Conservation (phyloP, 345 rosid genomes). For the Salix exigua region DNA sequence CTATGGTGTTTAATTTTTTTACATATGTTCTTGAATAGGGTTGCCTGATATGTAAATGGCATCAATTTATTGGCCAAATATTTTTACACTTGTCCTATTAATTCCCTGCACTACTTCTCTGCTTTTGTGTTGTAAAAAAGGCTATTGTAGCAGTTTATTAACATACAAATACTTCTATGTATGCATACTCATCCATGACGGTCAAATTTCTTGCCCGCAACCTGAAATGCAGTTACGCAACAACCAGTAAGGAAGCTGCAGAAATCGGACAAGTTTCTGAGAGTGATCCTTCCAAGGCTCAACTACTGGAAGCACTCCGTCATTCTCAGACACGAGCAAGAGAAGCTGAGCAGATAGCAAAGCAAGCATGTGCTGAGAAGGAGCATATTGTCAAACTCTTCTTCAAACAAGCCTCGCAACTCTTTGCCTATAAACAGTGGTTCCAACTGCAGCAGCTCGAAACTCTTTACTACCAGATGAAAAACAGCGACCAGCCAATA, state of each 20-base stretch:
- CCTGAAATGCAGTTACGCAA: slow-evolving; percentile 12
- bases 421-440: slow-evolving; percentile 93
- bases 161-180: not conserved
- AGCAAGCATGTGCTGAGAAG: slow-evolving; percentile 73
- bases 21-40: not conserved
- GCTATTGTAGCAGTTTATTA: not conserved
- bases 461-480: slow-evolving; percentile 57
- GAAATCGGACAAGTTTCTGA: slow-evolving; percentile 34
- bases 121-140: not conserved
- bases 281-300: slow-evolving; percentile 54
- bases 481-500: slow-evolving; percentile 47
- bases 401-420: slow-evolving; percentile 89
- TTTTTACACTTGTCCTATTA: not conserved
- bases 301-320: slow-evolving; percentile 79
- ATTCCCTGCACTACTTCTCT: not conserved
- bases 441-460: slow-evolving; percentile 80
- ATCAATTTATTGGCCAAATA: not conserved
- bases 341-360: slow-evolving; percentile 91
- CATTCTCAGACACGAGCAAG: slow-evolving; percentile 97
- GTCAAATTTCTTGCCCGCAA: slow-evolving; percentile 12
- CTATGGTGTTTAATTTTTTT: too few relatives aligned
- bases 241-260: slow-evolving; percentile 19
- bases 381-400: slow-evolving; percentile 73
- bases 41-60: not conserved
- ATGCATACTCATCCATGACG: not conserved